Evolutionary conservation across 306 rosid species (phyloP), one percentile per base, ranked within the genome.

Genomic region (Coriaria nepalensis): DNA sequence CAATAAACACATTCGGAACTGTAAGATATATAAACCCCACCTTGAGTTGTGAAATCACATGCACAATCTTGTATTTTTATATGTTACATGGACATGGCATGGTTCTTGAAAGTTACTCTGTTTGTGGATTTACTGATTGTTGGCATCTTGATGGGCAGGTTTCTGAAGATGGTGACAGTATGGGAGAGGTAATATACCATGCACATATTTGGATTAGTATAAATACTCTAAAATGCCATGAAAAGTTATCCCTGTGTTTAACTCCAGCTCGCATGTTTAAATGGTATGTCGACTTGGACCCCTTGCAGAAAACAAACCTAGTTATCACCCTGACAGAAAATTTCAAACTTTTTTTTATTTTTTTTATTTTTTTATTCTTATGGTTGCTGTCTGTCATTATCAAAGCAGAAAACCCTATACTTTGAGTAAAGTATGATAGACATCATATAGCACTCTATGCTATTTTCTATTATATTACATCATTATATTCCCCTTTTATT

Each of bases 1-100:
- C 66, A 43, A 63, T 77, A 40, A 61, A 62, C 34, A 50, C 81
- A 57, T 79, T 90, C 69, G 93, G 93, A 57, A 52, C 49, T 49
- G 96, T 87, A 80, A 80, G 86, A 59, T 61, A 1, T 1, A 13
- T 11, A 13, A 36, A 59, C 35, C 42, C 57, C 13, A 8, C 20
- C 41, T 13, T 41, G 15, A 12, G 20, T 8, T 4, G 49, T 36
- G 29, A 63, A 49, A 6, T 34, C 11, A 34, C 42, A 0, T 10
- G 50, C 35, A 33, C 50, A 4, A 47, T 33, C 35, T 29, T 47
- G 36, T 34, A 29, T 47, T 33, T 9, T 33, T 9, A 6, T 45
- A n/a, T 10, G 10, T 13, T 42, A 13, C 15, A n/a, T 14, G 20
- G 5, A 35, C 51, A 41, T 10, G 35, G 48, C 40, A 54, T 7